Percentiles rank a stretch among this genome's conserved stretches.
Conservation (phyloP, 1,284 basidiomycete species). For the Mycena citricolor region DNA sequence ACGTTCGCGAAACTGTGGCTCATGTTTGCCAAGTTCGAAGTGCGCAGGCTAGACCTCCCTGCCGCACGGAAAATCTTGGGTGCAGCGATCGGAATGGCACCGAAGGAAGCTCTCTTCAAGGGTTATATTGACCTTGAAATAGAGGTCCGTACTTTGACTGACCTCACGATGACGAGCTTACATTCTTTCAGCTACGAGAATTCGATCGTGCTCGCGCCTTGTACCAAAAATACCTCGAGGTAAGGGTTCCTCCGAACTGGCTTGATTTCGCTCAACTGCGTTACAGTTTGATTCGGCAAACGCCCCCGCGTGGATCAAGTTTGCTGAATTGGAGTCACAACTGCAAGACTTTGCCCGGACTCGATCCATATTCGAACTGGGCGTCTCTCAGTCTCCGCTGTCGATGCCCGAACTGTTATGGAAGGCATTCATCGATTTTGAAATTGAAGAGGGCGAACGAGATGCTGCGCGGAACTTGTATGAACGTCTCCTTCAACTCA, state of each 20-base stretch:
- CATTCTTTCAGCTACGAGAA: conserved; percentile 69
- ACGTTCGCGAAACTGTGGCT: conserved; percentile 97
- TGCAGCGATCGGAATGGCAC: conserved; percentile 90
- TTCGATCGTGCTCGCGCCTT: conserved; percentile 92
- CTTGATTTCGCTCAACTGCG: conserved; percentile 10
- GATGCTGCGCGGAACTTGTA: conserved; percentile 85
- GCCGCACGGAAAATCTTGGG: conserved; percentile 92
- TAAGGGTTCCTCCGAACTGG: conserved; percentile 33
- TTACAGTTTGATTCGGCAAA: conserved; percentile 83
- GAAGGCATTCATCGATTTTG: conserved; percentile 98
- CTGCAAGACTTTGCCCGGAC: conserved; percentile 91
- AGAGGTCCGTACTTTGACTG: conserved; percentile 53
- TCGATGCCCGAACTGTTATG: conserved; percentile 99
- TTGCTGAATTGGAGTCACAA: conserved; percentile 91
- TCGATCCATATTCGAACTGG: conserved; percentile 95
- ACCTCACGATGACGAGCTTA: conserved; percentile 14
- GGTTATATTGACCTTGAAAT: conserved; percentile 94
- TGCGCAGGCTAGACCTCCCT: conserved; percentile 79
- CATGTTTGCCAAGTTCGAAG: conserved; percentile 89
- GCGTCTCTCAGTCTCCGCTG: conserved; percentile 84
- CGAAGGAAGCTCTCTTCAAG: conserved; percentile 92
- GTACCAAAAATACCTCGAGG: conserved; percentile 94
- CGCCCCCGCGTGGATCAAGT: conserved; percentile 95
- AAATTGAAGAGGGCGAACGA: conserved; percentile 92
- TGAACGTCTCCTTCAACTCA: conserved; percentile 84